These are phyloP conservation scores for Linanthus parryae DNA, from an alignment of 148 eudicot species.

Conservation along the genomic window DNA sequence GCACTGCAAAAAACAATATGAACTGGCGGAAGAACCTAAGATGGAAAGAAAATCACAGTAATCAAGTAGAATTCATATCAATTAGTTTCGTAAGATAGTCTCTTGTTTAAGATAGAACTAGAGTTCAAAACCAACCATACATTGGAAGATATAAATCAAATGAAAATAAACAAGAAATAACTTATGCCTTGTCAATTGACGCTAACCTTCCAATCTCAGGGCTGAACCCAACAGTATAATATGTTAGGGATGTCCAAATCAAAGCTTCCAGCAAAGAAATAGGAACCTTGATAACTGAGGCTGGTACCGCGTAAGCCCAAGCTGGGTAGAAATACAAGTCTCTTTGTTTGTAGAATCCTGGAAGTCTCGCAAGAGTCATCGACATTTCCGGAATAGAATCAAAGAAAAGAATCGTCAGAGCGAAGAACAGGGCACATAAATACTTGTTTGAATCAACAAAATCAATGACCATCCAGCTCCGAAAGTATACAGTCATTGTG, in stretches of 20 bases:
- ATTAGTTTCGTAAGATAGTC: no score
- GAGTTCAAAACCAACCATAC: no score
- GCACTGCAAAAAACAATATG: constrained; percentile 46
- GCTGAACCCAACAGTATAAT: constrained; percentile 60
- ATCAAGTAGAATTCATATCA: background rate
- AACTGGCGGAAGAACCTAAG: constrained; percentile 71
- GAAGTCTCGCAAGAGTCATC: constrained; percentile 61
- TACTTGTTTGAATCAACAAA: constrained; percentile 47
- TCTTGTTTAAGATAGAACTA: no score
- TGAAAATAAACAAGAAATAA: no score
- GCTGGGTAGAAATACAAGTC: constrained; percentile 72
- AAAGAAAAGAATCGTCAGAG: constrained; percentile 42
- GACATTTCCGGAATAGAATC: constrained; percentile 61
- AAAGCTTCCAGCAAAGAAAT: constrained; percentile 44
- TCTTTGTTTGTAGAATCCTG: constrained; percentile 72
- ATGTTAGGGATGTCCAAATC: constrained; percentile 64
- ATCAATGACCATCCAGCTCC: constrained; percentile 52
- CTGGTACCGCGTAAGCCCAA: constrained; percentile 81
- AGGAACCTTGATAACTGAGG: constrained; percentile 63
- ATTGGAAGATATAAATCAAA: no score
- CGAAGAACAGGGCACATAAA: constrained; percentile 58
- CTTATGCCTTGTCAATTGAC: background rate
- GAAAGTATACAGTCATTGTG: constrained; percentile 56
- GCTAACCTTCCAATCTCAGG: constrained; percentile 71
- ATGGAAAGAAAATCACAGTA: background rate